phyloP scores from a whole-genome alignment of 2,329 filamentous ascomycete genomes.

The Verticillium longisporum region DNA sequence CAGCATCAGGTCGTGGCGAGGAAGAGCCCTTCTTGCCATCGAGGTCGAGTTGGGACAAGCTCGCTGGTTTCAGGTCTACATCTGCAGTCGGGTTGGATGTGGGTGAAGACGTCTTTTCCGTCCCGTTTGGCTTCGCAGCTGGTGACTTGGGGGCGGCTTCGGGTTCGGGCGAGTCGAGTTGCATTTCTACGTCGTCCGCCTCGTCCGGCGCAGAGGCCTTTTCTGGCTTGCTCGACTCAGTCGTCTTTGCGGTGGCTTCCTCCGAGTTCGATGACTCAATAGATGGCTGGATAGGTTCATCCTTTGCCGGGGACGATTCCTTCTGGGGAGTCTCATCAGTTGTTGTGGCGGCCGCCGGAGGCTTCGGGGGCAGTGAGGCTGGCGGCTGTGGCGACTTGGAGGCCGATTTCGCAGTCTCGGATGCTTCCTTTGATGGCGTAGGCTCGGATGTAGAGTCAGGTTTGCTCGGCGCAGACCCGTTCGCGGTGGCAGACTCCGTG shows the following conservation, averaged over 20 bases:
- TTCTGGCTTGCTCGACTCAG: background rate
- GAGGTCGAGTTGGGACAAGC: slow-evolving; percentile 30
- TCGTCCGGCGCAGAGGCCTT: slow-evolving; percentile 6
- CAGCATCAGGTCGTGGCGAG: slow-evolving; percentile 13
- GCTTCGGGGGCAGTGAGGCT: background rate
- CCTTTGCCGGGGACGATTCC: background rate
- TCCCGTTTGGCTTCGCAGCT: background rate
- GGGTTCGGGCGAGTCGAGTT: background rate
- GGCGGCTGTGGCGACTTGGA: background rate
- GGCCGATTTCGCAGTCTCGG: slow-evolving; percentile 15
- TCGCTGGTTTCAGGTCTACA: slow-evolving; percentile 25
- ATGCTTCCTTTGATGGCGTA: slow-evolving; percentile 14
- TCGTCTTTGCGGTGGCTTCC: background rate
- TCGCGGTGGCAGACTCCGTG: slow-evolving; percentile 10
- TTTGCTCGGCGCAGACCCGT: slow-evolving; percentile 1
- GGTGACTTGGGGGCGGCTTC: background rate
- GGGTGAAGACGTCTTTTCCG: background rate
- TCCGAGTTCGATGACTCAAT: background rate
- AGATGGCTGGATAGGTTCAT: background rate
- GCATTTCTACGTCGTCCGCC: slow-evolving; percentile 11
- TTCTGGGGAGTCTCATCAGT: background rate
- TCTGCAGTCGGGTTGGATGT: slow-evolving; percentile 19
- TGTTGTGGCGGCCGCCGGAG: slow-evolving; percentile 7
- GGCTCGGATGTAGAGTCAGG: background rate
- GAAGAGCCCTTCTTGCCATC: slow-evolving; percentile 14